Base-by-base conservation (phyloP, 345 rosid species). In the Melastoma malabathricum region DNA sequence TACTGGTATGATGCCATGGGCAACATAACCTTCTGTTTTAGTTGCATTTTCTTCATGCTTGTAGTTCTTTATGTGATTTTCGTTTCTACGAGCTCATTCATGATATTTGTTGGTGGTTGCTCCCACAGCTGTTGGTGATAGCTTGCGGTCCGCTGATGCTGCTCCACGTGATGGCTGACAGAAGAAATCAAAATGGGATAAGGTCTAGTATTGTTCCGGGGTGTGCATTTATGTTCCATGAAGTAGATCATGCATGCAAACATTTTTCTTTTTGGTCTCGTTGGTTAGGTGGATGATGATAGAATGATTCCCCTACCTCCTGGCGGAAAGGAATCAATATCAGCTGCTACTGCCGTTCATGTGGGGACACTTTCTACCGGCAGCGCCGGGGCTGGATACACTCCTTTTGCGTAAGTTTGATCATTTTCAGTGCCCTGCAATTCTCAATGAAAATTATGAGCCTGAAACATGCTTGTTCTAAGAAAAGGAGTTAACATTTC, bases 181-280 rank as follows among this genome's bases (percentile, higher is more conserved):
- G 18, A 87, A 76, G 76, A 92, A 81, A 69, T 87, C 94, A 41
- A 85, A 92, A 68, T 88, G 99, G 99, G 97, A 84, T 62, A 82
- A 84, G 95, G 93, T 90, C 64, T 31, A 48, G 19, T 44, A 34
- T 54, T 43, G 50, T 29, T 41, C 18, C n/a, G 22, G 47, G 41
- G n/a, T 44, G 20, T 45, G 34, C 23, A 25, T 25, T 34, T 34
- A 12, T 34, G 12, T 34, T 2, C 41, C 41, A 34, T 2, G 10
- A 34, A 12, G 41, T 34, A 2, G 41, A 1, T 34, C 12, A 15
- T 44, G 34, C 34, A 38, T 19, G 34, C 5, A 41, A 43, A 44
- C 18, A 44, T 14, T 47, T 23, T 6, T 22, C 45, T 51, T 8
- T 4, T 7, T 12, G 15, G 61, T 27, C 56, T 47, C n/a, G 48